Base-by-base conservation (phyloP, 352 stramenopile genomes). In the Phytopythium vexans region DNA sequence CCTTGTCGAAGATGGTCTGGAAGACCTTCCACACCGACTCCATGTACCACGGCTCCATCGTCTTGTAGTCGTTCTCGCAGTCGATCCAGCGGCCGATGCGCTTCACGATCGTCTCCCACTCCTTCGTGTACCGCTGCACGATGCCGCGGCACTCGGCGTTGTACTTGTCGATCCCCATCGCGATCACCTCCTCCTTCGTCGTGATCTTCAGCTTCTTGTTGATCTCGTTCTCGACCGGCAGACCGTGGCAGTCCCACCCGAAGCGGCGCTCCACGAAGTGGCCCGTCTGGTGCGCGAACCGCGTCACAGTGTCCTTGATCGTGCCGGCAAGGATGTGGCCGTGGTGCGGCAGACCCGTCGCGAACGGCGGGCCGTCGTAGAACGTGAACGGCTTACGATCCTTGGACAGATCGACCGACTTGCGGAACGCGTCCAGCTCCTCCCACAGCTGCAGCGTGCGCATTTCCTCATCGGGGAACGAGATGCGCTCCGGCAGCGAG, bases 1-100 rank as follows among this genome's bases (percentile, higher is more conserved):
- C 85, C 75, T 99, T 99, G 49, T 99, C 82, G 70, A 97, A 99
- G 47, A 99, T 90, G 45, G 89, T 93, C 55, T 94, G 92, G 80
- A 99, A 99, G 27, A 99, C 97, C 92, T 98, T 98, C 97, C 97
- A 99, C 12, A 99, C 97, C 54, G 76, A 97, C 77, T 99, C 97
- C 97, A 99, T 99, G 86, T 98, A 99, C 63, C 83, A 96, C 6
- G 96, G 89, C 73, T 99, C 97, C 95, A 99, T 98, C 11, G 97
- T 99, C 79, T 99, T 99, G 82, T 99, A 99, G 79, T 99, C 97
- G 77, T 99, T 99, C 70, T 99, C 69, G 72, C 98, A 99, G 77
- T 99, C 97, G 70, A 99, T 99, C 97, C 97, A 99, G 45, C 97
- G 84, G 12, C 97, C 97, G 52, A 99, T 89, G 55, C 97, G 86